Evolutionary conservation across 805 yeast genomes (phyloP), one percentile per base, ranked within the genome.

Genomic region (Helenozyma rhizophorensis): DNA sequence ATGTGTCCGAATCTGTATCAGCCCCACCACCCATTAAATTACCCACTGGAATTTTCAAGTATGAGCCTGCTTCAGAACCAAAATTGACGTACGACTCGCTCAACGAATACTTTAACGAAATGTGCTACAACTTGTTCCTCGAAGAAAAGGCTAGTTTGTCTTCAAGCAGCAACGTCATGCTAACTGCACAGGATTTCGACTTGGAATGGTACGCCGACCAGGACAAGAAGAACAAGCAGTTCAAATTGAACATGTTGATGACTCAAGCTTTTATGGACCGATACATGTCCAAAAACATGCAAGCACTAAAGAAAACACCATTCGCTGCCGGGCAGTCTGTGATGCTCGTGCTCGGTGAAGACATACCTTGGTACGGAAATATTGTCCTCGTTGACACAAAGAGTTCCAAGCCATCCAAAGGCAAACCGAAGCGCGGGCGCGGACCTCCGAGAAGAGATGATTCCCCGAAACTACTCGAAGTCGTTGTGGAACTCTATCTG

Each of bases 311-410:
- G 28, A 78, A 74, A 40, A 54, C 71, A 6, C 86, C 87, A 3
- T 81, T 81, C 42, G 56, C 70, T 14, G 66, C 68, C 26, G 74
- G 73, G 29, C 86, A 80, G 48, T 67, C 81, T 1, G 59, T 82
- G 26, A 72, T 78, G 43, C 58, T 82, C 22, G 59, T 62, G 25
- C 74, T 74, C 42, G 70, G 70, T 37, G 65, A 68, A 9, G 68
- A 68, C 18, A 63, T 77, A 19, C 54, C 68, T 0, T 80, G 87
- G 86, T 78, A 72, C 42, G 76, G 82, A 17, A 68, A 60, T 45
- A 69, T 78, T 9, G 72, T 72, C 13, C 72, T 72, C 32, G 48
- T 64, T 28, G 62, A 60, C 23, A 32, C 39, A 11, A 39, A 37
- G 17, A 24, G 32, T 23, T 18, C 34, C 4, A 39, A 33, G 6